These are phyloP conservation scores for Tolypocladium album DNA, from an alignment of 2,329 filamentous ascomycete genomes.

Conservation along the genomic window DNA sequence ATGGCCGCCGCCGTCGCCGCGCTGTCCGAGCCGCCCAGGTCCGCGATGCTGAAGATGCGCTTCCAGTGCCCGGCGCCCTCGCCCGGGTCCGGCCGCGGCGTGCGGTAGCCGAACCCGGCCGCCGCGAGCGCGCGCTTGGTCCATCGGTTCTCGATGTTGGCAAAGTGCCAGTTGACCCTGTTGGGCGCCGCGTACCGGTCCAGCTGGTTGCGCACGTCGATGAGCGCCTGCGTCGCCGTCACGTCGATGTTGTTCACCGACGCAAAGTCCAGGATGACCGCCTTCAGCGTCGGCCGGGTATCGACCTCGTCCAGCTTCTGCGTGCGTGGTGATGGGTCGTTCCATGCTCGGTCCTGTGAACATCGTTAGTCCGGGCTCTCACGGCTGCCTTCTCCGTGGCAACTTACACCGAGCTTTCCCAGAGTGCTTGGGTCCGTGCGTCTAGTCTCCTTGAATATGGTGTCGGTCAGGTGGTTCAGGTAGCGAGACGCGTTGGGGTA, in stretches of 20 bases:
- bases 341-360: constrained; percentile 42
- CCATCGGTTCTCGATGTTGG: constrained; percentile 42
- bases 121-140: constrained; percentile 43
- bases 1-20: constrained; percentile 47
- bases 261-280: constrained; percentile 45
- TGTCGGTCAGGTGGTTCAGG: constrained; percentile 35
- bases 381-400: no score
- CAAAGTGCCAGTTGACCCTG: constrained; percentile 39
- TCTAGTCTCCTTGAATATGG: constrained; percentile 33
- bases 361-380: constrained; percentile 4
- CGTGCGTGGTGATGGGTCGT: constrained; percentile 35
- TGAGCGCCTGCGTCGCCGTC: constrained; percentile 41
- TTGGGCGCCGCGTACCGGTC: constrained; percentile 37
- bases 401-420: constrained; percentile 35
- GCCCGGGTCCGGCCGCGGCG: constrained; percentile 13
- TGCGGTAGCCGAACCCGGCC: constrained; percentile 39
- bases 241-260: constrained; percentile 45
- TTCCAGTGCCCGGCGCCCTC: constrained; percentile 34
- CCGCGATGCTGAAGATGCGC: constrained; percentile 86
- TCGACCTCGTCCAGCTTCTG: constrained; percentile 18
- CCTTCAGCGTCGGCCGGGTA: constrained; percentile 37
- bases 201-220: constrained; percentile 42
- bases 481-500: constrained; percentile 43
- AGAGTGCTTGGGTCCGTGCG: constrained; percentile 30
- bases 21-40: constrained; percentile 63